phyloP scores from a whole-genome alignment of 2,329 filamentous ascomycete species.

The Exutisphaerella laricina region DNA sequence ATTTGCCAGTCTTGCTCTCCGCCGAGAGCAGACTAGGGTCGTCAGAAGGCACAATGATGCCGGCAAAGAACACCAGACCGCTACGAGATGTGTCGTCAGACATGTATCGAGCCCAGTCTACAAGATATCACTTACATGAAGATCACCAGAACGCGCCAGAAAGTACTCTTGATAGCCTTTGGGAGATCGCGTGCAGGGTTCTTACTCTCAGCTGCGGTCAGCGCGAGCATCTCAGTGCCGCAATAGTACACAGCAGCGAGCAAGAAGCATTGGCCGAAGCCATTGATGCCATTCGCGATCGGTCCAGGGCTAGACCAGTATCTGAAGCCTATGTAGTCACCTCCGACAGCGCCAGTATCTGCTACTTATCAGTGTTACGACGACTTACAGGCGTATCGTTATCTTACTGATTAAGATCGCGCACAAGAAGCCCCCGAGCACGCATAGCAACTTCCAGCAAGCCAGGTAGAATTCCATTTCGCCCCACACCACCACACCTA shows the following conservation, averaged over 20 bases:
- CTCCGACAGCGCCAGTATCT: constrained; percentile 13
- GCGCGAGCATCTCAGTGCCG: constrained; percentile 12
- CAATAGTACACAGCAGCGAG: constrained; percentile 14
- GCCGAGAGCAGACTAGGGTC: constrained; percentile 13
- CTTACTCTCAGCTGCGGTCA: constrained; percentile 11
- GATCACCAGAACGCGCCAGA: constrained; percentile 10
- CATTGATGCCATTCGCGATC: constrained; percentile 13
- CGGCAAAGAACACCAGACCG: constrained; percentile 15
- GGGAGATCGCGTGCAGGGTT: constrained; percentile 10
- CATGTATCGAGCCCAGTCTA: too few relatives aligned
- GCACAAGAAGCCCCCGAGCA: constrained; percentile 4
- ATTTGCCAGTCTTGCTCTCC: constrained; percentile 10
- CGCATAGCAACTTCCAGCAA: constrained; percentile 12
- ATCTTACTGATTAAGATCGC: constrained; percentile 1
- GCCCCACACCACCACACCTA: constrained; percentile 48
- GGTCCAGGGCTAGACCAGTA: constrained; percentile 11
- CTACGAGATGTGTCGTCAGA: background rate
- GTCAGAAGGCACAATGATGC: constrained; percentile 10
- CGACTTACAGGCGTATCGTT: background rate
- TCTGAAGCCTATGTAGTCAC: constrained; percentile 14
- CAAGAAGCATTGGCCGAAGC: constrained; percentile 13
- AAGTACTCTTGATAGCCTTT: constrained; percentile 13
- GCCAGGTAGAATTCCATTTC: constrained; percentile 16
- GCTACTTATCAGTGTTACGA: background rate
- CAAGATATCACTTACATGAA: constrained; percentile 1